Evolutionary conservation across 2,329 filamentous ascomycete species (phyloP), one percentile per base, ranked within the genome.

Genomic region (Polychaeton citri): DNA sequence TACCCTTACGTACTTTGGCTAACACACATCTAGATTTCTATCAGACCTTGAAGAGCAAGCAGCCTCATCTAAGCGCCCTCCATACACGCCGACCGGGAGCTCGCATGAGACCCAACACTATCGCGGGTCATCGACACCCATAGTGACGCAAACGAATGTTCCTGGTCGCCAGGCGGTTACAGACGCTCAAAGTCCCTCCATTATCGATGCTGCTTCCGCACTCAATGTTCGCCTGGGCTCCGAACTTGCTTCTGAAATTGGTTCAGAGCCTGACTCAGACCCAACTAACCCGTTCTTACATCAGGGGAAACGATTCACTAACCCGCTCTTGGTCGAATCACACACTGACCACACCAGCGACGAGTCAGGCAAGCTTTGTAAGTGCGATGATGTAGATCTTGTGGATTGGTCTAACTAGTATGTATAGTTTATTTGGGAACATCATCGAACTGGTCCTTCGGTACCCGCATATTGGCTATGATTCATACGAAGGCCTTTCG

Each of bases 381-480:
- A 24, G 21, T 24, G 7, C 21, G n/a, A n/a, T 24, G n/a, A 24
- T 24, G n/a, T n/a, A n/a, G n/a, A n/a, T 8, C n/a, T 7, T 24
- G n/a, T 24, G 21, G 21, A 24, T 24, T 24, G 21, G 21, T n/a
- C n/a, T 7, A 24, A 7, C n/a, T 24, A 19, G 6, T 10, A 13
- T n/a, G n/a, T n/a, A n/a, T n/a, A 71, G 67, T 61, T 36, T 72
- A 71, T 39, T 56, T 73, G 6, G 69, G 69, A 2, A 68, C 66
- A 2, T 72, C 69, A 0, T 73, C 70, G 1, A 73, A 70, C 32
- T 73, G 70, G 70, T 67, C 68, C 0, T 73, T 72, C 34, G 62
- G 62, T 19, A 56, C 68, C 6, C 61, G 64, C 13, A 59, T 71
- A 2, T 53, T 73, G 13, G 61, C 55, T 19, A 57, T 71, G 35